Base-by-base conservation (phyloP, 495 filamentous ascomycete species). In the Aspergillus baeticus region DNA sequence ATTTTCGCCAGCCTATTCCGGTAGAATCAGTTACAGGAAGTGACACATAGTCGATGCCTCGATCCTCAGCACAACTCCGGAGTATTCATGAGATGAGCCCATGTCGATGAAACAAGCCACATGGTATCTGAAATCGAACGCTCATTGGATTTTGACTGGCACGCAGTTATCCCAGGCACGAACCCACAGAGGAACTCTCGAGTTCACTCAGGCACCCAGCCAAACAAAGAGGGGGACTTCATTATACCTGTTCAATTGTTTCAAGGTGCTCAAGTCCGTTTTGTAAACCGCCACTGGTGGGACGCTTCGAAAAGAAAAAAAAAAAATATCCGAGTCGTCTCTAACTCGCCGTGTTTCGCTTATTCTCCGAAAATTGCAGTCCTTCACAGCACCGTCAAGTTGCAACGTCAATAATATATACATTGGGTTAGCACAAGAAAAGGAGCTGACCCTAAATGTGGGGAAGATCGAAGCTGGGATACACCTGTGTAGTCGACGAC, bases 341-440 rank as follows among this genome's bases (percentile, higher is more conserved):
- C 26, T 60, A 21, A 56, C 45, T 59, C 44, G 52, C 52, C 49
- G 21, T 38, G 49, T 56, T 51, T 47, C 49, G 57, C 49, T 54
- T 64, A 61, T 61, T 64, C 47, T 64, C 62, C 62, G 62, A 54
- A 50, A 54, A 59, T 55, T 38, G 33, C 46, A 55, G 55, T 59
- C 10, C 33, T 52, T 60, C 42, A 55, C 53, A 55, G 39, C 41
- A 17, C 51, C 51, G 35, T 58, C 48, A 38, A 17, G 13, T 13
- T 38, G 15, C 22, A 20, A 41, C 34, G 2, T 23, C 48, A 20
- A 33, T 36, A 51, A 55, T 52, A 29, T 8, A 29, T 29, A 8
- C 26, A 60, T 56, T 60, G 58, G 54, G 45, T 38, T 47, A n/a
- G n/a, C 23, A 33, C 23, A 34, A 46, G 52, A 29, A 37, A 37